Percentiles rank a stretch among this genome's conserved stretches.
Evolutionary conservation across 192 early-diverging fungal species (phyloP).

Genomic region (Pilaira anomala): DNA sequence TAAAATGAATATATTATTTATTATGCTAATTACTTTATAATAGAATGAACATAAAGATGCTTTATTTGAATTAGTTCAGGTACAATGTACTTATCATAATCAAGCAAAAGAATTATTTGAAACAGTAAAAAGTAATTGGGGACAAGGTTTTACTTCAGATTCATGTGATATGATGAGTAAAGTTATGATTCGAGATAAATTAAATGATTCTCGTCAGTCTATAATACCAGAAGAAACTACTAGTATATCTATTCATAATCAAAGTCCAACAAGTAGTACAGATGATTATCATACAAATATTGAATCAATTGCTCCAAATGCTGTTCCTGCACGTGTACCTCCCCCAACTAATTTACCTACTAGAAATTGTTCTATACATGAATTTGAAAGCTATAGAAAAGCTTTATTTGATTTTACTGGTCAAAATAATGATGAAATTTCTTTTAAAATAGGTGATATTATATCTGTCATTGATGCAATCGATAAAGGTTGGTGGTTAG

Average conservation of each 20-base stretch:
- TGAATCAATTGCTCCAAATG: too few species aligned
- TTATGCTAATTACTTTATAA: not conserved
- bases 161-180: not conserved
- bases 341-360: too few species aligned
- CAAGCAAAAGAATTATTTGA: slow-evolving; percentile 18
- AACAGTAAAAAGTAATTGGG: slow-evolving; percentile 7
- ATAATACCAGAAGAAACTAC: too few species aligned
- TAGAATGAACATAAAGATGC: slow-evolving; percentile 35
- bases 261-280: too few species aligned
- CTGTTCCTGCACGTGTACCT: too few species aligned
- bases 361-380: not conserved
- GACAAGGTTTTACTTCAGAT: not conserved
- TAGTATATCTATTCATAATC: too few species aligned
- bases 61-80: slow-evolving; percentile 30
- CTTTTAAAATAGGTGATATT: slow-evolving; percentile 81
- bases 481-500: slow-evolving; percentile 95
- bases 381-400: slow-evolving; percentile 59
- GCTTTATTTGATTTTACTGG: slow-evolving; percentile 82
- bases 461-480: slow-evolving; percentile 82
- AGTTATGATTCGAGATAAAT: too few species aligned
- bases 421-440: slow-evolving; percentile 74
- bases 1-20: slow-evolving; percentile 6
- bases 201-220: too few species aligned
- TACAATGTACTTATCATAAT: slow-evolving; percentile 28
- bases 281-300: too few species aligned